Percentiles rank a stretch among this genome's conserved stretches.
These are phyloP conservation scores for Kalaharituber pfeilii DNA, from an alignment of 2,329 filamentous ascomycete species.

Conservation along the genomic window DNA sequence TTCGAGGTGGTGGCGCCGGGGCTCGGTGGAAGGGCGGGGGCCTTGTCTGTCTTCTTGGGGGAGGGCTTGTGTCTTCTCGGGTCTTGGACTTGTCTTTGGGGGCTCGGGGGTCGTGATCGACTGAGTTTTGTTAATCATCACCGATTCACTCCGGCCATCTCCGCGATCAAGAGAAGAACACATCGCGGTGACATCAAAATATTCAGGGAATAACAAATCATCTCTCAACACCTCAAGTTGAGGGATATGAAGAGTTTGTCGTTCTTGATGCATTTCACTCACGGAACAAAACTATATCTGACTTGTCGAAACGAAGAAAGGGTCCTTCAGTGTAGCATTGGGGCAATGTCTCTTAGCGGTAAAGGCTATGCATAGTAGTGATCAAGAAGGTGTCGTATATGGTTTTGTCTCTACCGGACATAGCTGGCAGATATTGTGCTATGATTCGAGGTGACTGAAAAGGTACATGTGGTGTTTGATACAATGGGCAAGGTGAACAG, in stretches of 20 bases:
- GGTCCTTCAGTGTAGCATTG: neutral
- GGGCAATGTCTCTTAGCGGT: neutral
- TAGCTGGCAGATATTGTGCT: neutral
- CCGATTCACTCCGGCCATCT: neutral
- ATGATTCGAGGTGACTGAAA: neutral
- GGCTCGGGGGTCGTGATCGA: no score
- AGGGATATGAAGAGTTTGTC: neutral
- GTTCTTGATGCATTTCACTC: neutral
- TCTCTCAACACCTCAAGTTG: conserved; percentile 3
- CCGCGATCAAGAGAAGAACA: conserved; percentile 1
- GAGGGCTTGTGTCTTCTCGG: no score
- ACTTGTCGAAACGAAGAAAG: neutral
- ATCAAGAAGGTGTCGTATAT: neutral
- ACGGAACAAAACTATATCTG: conserved; percentile 6
- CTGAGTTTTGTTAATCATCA: no score
- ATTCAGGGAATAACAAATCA: conserved; percentile 3
- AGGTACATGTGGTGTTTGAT: conserved; percentile 2
- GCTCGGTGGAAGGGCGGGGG: no score
- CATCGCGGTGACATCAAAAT: neutral
- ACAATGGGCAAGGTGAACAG: conserved; percentile 1
- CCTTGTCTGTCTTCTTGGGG: no score
- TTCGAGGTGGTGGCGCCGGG: no score
- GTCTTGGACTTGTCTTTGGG: no score
- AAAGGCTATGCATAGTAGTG: neutral
- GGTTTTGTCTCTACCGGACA: conserved; percentile 1